Evolutionary conservation across 805 yeast genomes (phyloP), one percentile per base, ranked within the genome.

Genomic region (Candida ortonii): DNA sequence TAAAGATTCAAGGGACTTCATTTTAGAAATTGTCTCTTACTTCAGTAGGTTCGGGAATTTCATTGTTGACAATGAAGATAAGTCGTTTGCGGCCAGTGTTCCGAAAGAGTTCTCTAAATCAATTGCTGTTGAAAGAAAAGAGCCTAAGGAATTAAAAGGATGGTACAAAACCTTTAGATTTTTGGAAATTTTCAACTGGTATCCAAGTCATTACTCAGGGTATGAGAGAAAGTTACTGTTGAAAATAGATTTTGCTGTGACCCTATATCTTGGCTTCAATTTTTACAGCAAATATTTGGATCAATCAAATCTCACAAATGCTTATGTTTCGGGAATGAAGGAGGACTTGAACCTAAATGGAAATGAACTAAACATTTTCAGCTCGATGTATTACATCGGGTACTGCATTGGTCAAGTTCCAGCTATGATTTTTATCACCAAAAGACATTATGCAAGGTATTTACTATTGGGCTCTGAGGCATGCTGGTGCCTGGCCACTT

Each of bases 261-360:
- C 22, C 4, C 30, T 26, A 16, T 33, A 25, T 24, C 19, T 26
- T 5, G 22, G 19, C 30, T 16, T 33, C n/a, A 25, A 30, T 2
- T 33, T 33, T 13, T 33, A 26, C 22, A 21, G 20, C 37, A 78
- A 78, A 43, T 78, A 76, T 52, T 64, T 79, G 17, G 84, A 78
- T 53, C 64, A 78, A 46, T 61, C 70, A 11, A 76, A 76, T 32
- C 54, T 75, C 24, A 58, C 70, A 18, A 70, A 73, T 46, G 84
- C 84, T 3, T 78, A 78, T 50, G 80, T 77, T 11, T 65, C 76
- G 9, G 84, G 85, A 7, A 73, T 79, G 82, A 68, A 74, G 45
- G 76, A 76, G 36, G 82, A 22, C 11, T 25, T 51, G 20, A 35
- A 44, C 5, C 25, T 49, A 6, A 18, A 39, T 10, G 53, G 52